phyloP scores from a whole-genome alignment of 2,329 filamentous ascomycete genomes.

The Neofusicoccum sp. region DNA sequence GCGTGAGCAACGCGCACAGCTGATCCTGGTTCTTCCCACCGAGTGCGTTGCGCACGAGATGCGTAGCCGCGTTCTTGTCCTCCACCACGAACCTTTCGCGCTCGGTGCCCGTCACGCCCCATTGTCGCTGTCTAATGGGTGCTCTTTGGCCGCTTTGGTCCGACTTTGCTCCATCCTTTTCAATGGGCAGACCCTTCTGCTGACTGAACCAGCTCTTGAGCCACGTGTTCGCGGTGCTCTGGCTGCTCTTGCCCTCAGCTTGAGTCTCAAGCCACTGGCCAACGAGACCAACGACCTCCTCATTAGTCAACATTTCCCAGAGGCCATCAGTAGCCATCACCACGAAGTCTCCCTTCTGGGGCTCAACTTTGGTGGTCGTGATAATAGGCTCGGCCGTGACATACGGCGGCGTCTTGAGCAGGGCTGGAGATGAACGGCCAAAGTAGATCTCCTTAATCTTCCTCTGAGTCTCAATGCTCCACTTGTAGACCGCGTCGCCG shows the following conservation, averaged over 20 bases:
- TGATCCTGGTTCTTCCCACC: slow-evolving; percentile 93
- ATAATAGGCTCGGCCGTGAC: slow-evolving; percentile 95
- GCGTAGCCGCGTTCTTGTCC: slow-evolving; percentile 95
- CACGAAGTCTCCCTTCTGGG: slow-evolving; percentile 88
- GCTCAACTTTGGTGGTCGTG: slow-evolving; percentile 89
- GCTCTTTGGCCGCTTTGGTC: slow-evolving; percentile 72
- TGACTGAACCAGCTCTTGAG: slow-evolving; percentile 69
- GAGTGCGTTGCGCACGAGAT: slow-evolving; percentile 91
- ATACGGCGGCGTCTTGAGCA: slow-evolving; percentile 90
- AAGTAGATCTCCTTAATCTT: slow-evolving; percentile 87
- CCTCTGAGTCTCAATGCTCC: slow-evolving; percentile 81
- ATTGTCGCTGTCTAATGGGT: slow-evolving; percentile 87
- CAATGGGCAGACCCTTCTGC: slow-evolving; percentile 71
- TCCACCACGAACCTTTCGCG: slow-evolving; percentile 87
- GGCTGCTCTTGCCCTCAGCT: slow-evolving; percentile 33
- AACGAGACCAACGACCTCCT: slow-evolving; percentile 94
- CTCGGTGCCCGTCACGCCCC: slow-evolving; percentile 75
- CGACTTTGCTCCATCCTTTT: slow-evolving; percentile 57
- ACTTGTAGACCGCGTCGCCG: slow-evolving; percentile 96
- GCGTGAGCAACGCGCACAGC: slow-evolving; percentile 85
- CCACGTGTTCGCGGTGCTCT: slow-evolving; percentile 58
- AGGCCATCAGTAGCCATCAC: slow-evolving; percentile 96
- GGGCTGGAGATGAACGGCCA: slow-evolving; percentile 72
- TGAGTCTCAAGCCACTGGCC: slow-evolving; percentile 95
- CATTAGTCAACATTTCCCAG: slow-evolving; percentile 99